Percentiles rank a stretch among this genome's conserved stretches.
phyloP scores from a whole-genome alignment of 2,329 filamentous ascomycete species.

The Colletotrichum paranaense region DNA sequence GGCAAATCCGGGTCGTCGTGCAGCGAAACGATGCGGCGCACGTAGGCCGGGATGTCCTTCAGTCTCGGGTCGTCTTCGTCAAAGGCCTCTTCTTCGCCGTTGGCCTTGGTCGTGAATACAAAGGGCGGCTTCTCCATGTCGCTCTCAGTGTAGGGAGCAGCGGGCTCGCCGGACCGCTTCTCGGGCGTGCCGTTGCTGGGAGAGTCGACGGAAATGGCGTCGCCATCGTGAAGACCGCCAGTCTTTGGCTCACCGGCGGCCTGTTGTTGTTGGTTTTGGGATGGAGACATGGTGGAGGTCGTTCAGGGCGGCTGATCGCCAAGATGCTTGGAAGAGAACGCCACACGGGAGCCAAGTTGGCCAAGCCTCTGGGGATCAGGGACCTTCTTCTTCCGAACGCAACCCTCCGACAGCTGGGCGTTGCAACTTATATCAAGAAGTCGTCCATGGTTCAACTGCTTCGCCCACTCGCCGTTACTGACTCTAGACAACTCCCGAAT shows the following conservation, averaged over 20 bases:
- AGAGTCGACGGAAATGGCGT: conserved; percentile 15
- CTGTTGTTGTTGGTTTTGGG: background rate
- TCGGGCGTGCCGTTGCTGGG: conserved; percentile 8
- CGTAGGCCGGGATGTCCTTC: conserved; percentile 61
- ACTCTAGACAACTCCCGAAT: background rate
- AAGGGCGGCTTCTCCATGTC: conserved; percentile 39
- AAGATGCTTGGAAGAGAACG: conserved; percentile 23
- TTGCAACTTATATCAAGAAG: conserved; percentile 16
- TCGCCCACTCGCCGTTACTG: background rate
- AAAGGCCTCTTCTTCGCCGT: conserved; percentile 43
- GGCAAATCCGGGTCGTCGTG: conserved; percentile 61
- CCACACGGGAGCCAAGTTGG: conserved; percentile 24
- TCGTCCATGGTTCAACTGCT: background rate
- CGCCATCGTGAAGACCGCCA: background rate
- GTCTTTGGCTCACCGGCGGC: conserved; percentile 2
- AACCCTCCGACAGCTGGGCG: background rate
- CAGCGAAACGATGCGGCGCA: conserved; percentile 27
- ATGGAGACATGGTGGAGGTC: conserved; percentile 19
- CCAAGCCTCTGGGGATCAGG: conserved; percentile 19
- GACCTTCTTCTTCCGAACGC: background rate
- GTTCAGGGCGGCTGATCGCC: conserved; percentile 15
- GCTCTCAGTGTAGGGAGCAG: conserved; percentile 36
- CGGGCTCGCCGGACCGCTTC: conserved; percentile 16
- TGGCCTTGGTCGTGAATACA: conserved; percentile 36
- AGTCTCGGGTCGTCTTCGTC: conserved; percentile 62